Base-by-base conservation (phyloP, 371 early-diverging fungal species). In the Parasitella parasitica region DNA sequence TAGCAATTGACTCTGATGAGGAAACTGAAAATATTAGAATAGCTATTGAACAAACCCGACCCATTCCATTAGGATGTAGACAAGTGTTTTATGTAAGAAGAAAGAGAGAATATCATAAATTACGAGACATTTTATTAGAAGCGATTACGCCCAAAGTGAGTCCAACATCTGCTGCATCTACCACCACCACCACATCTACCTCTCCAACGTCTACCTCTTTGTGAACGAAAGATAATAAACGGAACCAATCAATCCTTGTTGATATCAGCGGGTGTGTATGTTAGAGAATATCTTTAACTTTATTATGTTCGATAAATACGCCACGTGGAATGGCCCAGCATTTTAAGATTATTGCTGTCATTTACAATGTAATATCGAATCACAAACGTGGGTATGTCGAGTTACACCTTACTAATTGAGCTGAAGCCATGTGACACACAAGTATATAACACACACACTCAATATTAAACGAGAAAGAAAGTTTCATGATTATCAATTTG, bases 111-210 rank as follows among this genome's bases (percentile, higher is more conserved):
- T 84, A 82, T 58, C 66, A 82, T 56, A 77, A 86, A 22, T 72
- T 89, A 39, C 83, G 86, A 39, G 89, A 90, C 39, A 70, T 89
- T 43, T 75, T 91, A 37, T 64, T 83, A 32, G 90, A 90, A 57
- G 88, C 91, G 2, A 78, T 91, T 50, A 87, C 78, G 26, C 84
- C 86, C 7, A 80, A 75, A 58, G 34, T 48, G 4, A 18, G 22
- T 58, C 16, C 39, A 12, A 26, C 38, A 2, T 4, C 22, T 22
- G 3, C 35, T 7, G 11, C 28, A 16, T 27, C 41, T 39, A 26
- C 55, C 28, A 39, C 39, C 13, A 20, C 34, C 7, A 43, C 22
- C 18, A 43, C 7, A 11, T 3, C 11, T 18, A 20, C 20, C 12
- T 15, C 30, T 50, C 15, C 28, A 12, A 50, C 43, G 22, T 2